Conservation (phyloP, 345 rosid genomes). For the Populus pruinosa region DNA sequence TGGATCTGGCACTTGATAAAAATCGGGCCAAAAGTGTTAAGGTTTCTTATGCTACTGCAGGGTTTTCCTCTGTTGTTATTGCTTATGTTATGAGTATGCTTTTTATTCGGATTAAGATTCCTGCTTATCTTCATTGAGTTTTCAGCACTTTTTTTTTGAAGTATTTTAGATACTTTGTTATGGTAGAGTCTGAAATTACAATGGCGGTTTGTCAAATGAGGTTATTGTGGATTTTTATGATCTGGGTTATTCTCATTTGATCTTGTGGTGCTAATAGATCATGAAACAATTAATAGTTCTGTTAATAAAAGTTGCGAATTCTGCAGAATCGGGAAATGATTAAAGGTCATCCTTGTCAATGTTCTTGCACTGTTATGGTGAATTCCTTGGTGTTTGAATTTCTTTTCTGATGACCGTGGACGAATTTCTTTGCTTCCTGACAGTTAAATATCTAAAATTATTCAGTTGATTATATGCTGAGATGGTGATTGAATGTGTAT, state of each 20-base stretch:
- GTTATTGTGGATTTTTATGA: background rate
- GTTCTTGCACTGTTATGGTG: background rate
- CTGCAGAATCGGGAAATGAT: background rate
- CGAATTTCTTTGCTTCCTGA: no score
- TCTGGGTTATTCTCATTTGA: background rate
- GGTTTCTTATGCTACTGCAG: constrained; percentile 75
- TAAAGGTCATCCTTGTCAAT: background rate
- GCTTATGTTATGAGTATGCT: constrained; percentile 94
- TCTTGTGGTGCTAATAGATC: background rate
- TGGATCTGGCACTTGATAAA: constrained; percentile 89
- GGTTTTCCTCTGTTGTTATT: constrained; percentile 59
- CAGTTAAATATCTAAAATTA: no score
- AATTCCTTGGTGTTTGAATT: no score
- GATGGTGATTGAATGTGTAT: no score
- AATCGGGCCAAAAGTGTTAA: constrained; percentile 80
- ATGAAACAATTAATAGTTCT: background rate
- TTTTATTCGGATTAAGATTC: constrained; percentile 95
- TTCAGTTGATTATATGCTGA: no score
- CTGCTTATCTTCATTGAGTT: constrained; percentile 71
- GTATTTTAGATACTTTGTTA: background rate
- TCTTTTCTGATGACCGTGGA: no score
- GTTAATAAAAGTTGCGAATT: background rate
- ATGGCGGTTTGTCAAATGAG: background rate
- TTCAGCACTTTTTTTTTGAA: background rate
- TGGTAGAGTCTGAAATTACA: background rate